Base-by-base conservation (phyloP, 805 yeast species). In the Blastobotrys muscicola region DNA sequence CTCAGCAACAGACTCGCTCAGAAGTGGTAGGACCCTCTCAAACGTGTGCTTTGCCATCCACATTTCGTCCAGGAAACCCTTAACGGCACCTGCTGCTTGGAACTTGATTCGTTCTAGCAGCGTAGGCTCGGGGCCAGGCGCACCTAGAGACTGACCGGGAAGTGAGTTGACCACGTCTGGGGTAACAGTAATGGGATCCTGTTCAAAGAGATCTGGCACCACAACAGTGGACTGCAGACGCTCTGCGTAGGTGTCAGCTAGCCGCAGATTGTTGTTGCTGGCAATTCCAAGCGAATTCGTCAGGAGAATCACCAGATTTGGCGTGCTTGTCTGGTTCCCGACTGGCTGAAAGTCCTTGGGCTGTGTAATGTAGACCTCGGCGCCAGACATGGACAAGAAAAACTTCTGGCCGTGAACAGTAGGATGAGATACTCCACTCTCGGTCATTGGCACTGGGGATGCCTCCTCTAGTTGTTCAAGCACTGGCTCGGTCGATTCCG, bases 41-140 rank as follows among this genome's bases (percentile, higher is more conserved):
- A 44, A 54, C 8, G 64, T 56, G 47, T 60, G 65, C 37, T 53
- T 51, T 11, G 64, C 64, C 8, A 59, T 40, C 64, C 64, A 60
- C 62, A 60, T 60, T 36, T 60, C 64, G 29, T 62, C 63, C 41
- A 52, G 42, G 41, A 60, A 60, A 12, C 64, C 64, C 31, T 59
- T 50, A 11, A 57, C 56, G 8, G 54, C 45, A 8, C 50, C 46
- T 2, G 50, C 52, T 7, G 60, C 58, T 26, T 52, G 38, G n/a
- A 52, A 42, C 38, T 57, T 56, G 37, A 60, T 38, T 12, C 26
- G 36, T 2, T 32, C 42, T 10, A 37, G 38, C 38, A 37, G 23
- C 10, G 38, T 29, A 8, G 42, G 33, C 13, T 34, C 30, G 12
- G 12, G 14, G 10, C n/a, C 14, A 3, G 13, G 9, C n/a, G 32